Evolutionary conservation across 768 basidiomycete genomes (phyloP), one percentile per base, ranked within the genome.

Genomic region (Termitomyces sp.): DNA sequence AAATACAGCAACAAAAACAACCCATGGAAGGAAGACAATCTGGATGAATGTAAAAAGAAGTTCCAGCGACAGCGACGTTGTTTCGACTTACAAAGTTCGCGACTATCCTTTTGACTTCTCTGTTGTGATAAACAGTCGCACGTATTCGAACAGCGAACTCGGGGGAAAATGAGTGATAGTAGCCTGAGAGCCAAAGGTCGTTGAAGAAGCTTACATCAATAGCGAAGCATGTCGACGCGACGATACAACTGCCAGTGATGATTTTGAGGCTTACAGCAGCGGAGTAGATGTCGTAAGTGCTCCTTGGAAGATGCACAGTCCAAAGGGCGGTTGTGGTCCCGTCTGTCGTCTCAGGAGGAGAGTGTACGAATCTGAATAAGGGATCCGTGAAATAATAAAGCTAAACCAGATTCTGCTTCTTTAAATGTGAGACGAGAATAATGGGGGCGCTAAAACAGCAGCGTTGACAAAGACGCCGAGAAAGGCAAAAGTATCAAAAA

Each of bases 241-340:
- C 35, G n/a, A 59, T 59, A 23, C 58, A 59, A 17, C 58, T 59
- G n/a, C n/a, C n/a, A n/a, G 23, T 19, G 3, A 34, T 14, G 8
- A 43, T 14, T 43, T 29, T 38, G 37, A 19, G 25, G 40, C 58
- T 44, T 40, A 59, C 58, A 48, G 38, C 21, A 59, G 21, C 1
- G 53, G 53, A 3, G 53, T 50, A 8, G 53, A 19, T 12, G 53
- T 54, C 16, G 41, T 59, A 38, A 55, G 42, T 16, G 42, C 37
- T 16, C 53, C 53, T 35, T 59, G 58, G n/a, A 59, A 40, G 14
- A 50, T 35, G 21, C 58, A 59, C 17, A 59, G 12, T 46, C 58
- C 53, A n/a, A 59, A 59, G 14, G 58, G 53, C 7, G 53, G 47
- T 17, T 12, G 17, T 9, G 42, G 41, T 43, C 47, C 47, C 16